These are phyloP conservation scores for Cercospora janseana DNA, from an alignment of 2,329 filamentous ascomycete species.

Conservation along the genomic window DNA sequence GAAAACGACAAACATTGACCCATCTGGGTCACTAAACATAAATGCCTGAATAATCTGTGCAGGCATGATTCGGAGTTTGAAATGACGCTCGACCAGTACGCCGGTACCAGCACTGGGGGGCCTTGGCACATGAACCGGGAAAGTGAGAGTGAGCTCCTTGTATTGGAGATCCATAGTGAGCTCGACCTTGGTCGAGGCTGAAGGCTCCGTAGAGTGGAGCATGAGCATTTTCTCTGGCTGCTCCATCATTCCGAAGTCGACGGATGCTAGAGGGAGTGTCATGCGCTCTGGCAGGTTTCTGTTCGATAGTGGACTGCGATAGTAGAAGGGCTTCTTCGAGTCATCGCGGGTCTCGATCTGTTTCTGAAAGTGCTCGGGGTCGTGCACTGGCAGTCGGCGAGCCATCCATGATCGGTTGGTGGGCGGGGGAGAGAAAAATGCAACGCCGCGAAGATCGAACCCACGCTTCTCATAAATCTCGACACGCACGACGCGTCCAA, in stretches of 20 bases:
- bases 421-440: conserved; percentile 31
- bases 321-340: conserved; percentile 2
- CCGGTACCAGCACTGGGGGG: background rate
- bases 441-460: conserved; percentile 11
- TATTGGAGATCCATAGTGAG: conserved; percentile 46
- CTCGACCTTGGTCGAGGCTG: conserved; percentile 29
- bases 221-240: conserved; percentile 57
- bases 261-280: conserved; percentile 24
- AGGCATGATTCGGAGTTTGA: conserved; percentile 29
- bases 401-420: conserved; percentile 22
- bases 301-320: conserved; percentile 11
- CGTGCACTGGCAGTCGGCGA: conserved; percentile 7
- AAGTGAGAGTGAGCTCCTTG: conserved; percentile 48
- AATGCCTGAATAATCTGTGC: conserved; percentile 24
- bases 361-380: conserved; percentile 7
- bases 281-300: conserved; percentile 22
- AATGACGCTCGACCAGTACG: conserved; percentile 13
- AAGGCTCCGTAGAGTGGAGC: conserved; percentile 51
- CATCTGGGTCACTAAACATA: conserved; percentile 27
- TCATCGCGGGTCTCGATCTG: conserved; percentile 13
- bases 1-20: conserved; percentile 35
- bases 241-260: conserved; percentile 64
- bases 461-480: conserved; percentile 18
- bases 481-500: conserved; percentile 24
- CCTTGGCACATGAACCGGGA: conserved; percentile 33